Evolutionary conservation across 768 basidiomycete species (phyloP).

Genomic region (Neoboletus subvelutipes): DNA sequence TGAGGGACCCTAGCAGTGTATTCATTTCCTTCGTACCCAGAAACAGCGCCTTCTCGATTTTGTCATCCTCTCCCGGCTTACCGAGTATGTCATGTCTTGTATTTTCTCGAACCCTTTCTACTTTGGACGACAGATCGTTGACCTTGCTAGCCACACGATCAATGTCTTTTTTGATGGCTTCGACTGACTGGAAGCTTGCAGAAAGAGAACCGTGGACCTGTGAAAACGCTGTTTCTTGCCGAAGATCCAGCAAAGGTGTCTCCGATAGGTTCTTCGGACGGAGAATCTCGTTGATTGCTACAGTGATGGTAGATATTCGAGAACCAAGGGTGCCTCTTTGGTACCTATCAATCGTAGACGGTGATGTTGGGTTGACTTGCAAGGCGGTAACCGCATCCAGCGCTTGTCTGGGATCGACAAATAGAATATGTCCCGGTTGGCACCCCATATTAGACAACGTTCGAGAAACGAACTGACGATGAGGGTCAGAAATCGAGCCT

Average conservation of each 20-base stretch:
- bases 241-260: conserved; percentile 27
- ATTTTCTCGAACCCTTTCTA: conserved; percentile 41
- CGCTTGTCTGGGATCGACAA: conserved; percentile 61
- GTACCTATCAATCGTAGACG: conserved; percentile 58
- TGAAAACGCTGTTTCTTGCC: conserved; percentile 37
- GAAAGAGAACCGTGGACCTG: conserved; percentile 42
- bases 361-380: conserved; percentile 43
- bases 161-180: conserved; percentile 31
- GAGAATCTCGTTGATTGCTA: conserved; percentile 35
- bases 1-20: conserved; percentile 32
- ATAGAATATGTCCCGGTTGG: conserved; percentile 37
- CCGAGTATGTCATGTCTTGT: conserved; percentile 41
- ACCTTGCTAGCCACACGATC: conserved; percentile 37
- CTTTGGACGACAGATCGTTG: conserved; percentile 36
- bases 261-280: background rate
- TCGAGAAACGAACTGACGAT: conserved; percentile 19
- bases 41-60: conserved; percentile 30
- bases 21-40: conserved; percentile 31
- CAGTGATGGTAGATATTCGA: conserved; percentile 49
- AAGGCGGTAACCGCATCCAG: conserved; percentile 51
- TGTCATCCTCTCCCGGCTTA: conserved; percentile 18
- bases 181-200: conserved; percentile 36
- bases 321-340: conserved; percentile 63
- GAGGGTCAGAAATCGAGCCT: conserved; percentile 20
- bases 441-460: conserved; percentile 23